Conservation (phyloP, 164 flowering plant species). For the Annona cherimola region DNA sequence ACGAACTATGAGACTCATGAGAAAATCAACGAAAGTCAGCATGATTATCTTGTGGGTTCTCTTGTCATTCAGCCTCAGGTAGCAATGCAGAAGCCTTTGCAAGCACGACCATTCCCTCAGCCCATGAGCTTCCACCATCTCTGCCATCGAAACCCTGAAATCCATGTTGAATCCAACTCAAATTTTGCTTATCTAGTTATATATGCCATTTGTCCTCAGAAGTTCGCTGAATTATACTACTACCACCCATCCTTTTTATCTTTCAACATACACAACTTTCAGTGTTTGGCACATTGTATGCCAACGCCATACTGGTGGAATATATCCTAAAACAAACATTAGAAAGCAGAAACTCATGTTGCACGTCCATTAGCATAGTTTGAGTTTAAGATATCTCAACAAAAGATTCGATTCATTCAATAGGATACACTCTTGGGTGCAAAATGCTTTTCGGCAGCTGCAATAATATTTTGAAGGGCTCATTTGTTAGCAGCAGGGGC, state of each 20-base stretch:
- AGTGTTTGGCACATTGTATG: too few species aligned
- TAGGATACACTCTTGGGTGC: not conserved
- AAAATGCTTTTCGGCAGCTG: slow-evolving; percentile 4
- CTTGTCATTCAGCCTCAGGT: slow-evolving; percentile 21
- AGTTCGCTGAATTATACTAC: too few species aligned
- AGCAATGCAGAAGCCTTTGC: slow-evolving; percentile 21
- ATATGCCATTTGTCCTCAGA: too few species aligned
- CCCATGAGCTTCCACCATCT: slow-evolving; percentile 22
- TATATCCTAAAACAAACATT: too few species aligned
- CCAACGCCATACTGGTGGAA: too few species aligned
- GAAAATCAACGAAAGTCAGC: slow-evolving; percentile 22
- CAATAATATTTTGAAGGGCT: not conserved
- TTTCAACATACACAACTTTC: too few species aligned
- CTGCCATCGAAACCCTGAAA: slow-evolving; percentile 27
- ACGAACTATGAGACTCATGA: slow-evolving; percentile 9
- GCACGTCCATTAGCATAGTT: not conserved
- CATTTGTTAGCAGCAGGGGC: slow-evolving; percentile 16
- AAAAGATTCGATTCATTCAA: not conserved
- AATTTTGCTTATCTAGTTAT: too few species aligned
- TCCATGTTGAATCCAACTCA: slow-evolving; percentile 4
- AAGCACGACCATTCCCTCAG: slow-evolving; percentile 20
- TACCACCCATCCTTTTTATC: too few species aligned
- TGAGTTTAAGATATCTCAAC: not conserved
- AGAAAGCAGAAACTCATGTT: too few species aligned
- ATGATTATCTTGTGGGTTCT: slow-evolving; percentile 15